Percentiles rank a stretch among this genome's conserved stretches.
Evolutionary conservation across 805 yeast genomes (phyloP).

Genomic region (Cyberlindnera samutprakarnensis): DNA sequence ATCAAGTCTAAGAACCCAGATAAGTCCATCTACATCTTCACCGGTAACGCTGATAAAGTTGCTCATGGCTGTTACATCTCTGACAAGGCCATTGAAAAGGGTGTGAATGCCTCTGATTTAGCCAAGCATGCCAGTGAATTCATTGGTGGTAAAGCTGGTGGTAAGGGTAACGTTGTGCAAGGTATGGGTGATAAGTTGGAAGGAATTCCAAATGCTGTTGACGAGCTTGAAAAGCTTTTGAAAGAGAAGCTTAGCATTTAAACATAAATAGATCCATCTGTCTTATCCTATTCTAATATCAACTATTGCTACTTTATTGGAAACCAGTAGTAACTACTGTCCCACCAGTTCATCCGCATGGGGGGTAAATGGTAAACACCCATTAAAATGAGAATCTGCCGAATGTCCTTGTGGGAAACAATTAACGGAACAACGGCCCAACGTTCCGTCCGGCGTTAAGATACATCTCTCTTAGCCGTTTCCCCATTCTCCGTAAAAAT

Average conservation of each 20-base stretch:
- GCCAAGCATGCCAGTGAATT: conserved; percentile 61
- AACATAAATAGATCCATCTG: too few relatives aligned
- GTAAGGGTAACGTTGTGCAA: conserved; percentile 93
- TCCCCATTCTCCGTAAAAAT: too few relatives aligned
- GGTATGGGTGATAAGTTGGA: conserved; percentile 88
- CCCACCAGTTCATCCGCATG: too few relatives aligned
- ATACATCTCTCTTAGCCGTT: too few relatives aligned
- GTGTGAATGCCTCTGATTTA: conserved; percentile 68
- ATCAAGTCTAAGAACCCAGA: conserved; percentile 70
- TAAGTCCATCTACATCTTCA: conserved; percentile 71
- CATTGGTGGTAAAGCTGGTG: conserved; percentile 98
- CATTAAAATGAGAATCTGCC: too few relatives aligned
- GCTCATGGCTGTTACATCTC: conserved; percentile 95
- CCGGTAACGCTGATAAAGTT: conserved; percentile 68
- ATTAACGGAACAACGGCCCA: too few relatives aligned
- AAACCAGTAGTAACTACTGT: too few relatives aligned
- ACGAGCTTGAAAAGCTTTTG: conserved; percentile 55
- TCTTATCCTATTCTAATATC: too few relatives aligned
- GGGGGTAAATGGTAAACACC: too few relatives aligned
- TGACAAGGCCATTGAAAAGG: conserved; percentile 58
- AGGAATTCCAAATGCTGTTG: conserved; percentile 67
- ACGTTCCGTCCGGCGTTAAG: too few relatives aligned
- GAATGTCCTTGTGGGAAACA: too few relatives aligned
- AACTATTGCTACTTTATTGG: too few relatives aligned
- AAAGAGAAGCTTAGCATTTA: conserved; percentile 41